Conservation (phyloP, 2,329 filamentous ascomycete species). For the Fusarium mangiferae region DNA sequence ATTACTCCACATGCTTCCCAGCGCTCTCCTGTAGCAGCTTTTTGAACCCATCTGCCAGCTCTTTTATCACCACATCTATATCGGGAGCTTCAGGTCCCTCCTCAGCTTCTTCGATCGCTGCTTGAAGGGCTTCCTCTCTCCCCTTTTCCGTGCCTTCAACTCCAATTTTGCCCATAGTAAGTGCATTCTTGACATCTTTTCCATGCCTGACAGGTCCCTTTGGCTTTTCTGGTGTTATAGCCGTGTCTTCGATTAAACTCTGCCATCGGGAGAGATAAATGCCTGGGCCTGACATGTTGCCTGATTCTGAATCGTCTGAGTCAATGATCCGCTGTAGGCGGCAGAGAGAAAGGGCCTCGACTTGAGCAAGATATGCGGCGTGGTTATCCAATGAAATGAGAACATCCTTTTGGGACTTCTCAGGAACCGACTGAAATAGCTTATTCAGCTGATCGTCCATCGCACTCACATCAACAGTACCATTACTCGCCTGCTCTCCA, state of each 20-base stretch:
- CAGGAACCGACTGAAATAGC: slow-evolving; percentile 60
- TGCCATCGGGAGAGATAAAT: slow-evolving; percentile 80
- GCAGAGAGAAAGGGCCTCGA: slow-evolving; percentile 63
- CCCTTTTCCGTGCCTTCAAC: slow-evolving; percentile 45
- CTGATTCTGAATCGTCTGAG: slow-evolving; percentile 36
- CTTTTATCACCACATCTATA: slow-evolving; percentile 54
- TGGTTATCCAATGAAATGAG: slow-evolving; percentile 67
- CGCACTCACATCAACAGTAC: slow-evolving; percentile 40
- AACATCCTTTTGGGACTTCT: slow-evolving; percentile 57
- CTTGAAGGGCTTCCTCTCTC: slow-evolving; percentile 33
- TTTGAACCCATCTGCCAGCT: slow-evolving; percentile 53
- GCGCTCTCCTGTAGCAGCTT: slow-evolving; percentile 44
- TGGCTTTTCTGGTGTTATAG: slow-evolving; percentile 69
- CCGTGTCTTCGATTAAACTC: slow-evolving; percentile 73
- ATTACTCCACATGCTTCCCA: background rate
- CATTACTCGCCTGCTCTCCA: slow-evolving; percentile 5
- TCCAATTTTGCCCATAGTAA: slow-evolving; percentile 57
- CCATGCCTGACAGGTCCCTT: slow-evolving; percentile 64
- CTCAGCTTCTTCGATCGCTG: slow-evolving; percentile 46
- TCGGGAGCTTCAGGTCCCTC: slow-evolving; percentile 52
- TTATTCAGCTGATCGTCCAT: slow-evolving; percentile 54
- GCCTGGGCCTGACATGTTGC: slow-evolving; percentile 70
- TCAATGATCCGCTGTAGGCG: slow-evolving; percentile 69
- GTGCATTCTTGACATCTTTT: slow-evolving; percentile 59
- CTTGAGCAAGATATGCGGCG: slow-evolving; percentile 65